Percentiles rank a stretch among this genome's conserved stretches.
Evolutionary conservation across 2,329 filamentous ascomycete species (phyloP).

Genomic region (Metarhizium humberi): DNA sequence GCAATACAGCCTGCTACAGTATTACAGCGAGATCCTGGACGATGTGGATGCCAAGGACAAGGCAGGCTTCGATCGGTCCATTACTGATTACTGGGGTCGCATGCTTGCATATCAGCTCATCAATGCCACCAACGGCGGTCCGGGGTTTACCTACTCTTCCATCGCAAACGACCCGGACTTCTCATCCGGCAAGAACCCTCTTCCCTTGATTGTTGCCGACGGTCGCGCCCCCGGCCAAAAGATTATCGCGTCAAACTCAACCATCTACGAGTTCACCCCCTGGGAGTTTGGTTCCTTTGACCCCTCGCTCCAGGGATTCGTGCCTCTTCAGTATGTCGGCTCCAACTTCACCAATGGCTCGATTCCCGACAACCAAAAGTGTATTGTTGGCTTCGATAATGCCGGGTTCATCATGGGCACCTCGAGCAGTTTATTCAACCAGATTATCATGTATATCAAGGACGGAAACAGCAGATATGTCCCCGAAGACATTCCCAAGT

Average conservation of each 20-base stretch:
- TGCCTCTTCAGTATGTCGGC: constrained; percentile 49
- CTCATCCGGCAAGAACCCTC: constrained; percentile 30
- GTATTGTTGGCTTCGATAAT: constrained; percentile 63
- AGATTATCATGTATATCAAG: constrained; percentile 57
- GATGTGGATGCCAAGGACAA: constrained; percentile 27
- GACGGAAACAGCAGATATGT: constrained; percentile 33
- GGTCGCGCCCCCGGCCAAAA: constrained; percentile 33
- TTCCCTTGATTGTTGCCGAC: constrained; percentile 41
- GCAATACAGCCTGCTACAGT: constrained; percentile 26
- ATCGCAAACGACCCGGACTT: constrained; percentile 36
- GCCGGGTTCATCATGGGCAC: constrained; percentile 75
- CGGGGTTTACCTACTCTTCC: constrained; percentile 73
- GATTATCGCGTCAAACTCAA: constrained; percentile 43
- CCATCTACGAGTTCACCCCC: constrained; percentile 56
- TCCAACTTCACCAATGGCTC: constrained; percentile 46
- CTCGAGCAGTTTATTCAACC: constrained; percentile 73
- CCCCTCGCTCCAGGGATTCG: constrained; percentile 48
- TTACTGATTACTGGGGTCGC: constrained; percentile 87
- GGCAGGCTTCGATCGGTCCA: constrained; percentile 43
- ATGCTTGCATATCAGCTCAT: constrained; percentile 81
- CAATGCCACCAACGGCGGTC: constrained; percentile 64
- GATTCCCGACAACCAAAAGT: constrained; percentile 31
- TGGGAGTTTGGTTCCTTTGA: constrained; percentile 61
- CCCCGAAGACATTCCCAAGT: constrained; percentile 38
- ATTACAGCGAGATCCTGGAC: constrained; percentile 27